Evolutionary conservation across 2,329 filamentous ascomycete genomes (phyloP), one percentile per base, ranked within the genome.

Genomic region (Periglandula ipomoeae): DNA sequence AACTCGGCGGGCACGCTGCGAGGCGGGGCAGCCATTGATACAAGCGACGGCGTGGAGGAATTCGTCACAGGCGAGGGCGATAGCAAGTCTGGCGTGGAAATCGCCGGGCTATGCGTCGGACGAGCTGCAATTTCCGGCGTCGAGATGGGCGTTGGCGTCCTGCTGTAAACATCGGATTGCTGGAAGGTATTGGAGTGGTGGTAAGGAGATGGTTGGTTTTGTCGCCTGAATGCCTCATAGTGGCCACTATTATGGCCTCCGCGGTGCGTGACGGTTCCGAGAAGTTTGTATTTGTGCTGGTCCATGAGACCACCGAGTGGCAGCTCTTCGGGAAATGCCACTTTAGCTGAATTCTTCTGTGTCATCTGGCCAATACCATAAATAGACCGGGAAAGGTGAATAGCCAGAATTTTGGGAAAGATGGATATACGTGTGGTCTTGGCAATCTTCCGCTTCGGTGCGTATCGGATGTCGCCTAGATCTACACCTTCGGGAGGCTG

Each of bases 241-340:
- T 98, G 93, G 1, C 93, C 93, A 59, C 89, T 95, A 61, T 95
- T 85, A 64, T 98, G 93, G 53, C 87, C 94, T 34, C 93, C 93
- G 60, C 95, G 95, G 63, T 98, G 93, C 20, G 88, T 95, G 32
- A 98, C 89, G 32, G 95, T 80, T 11, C 85, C 89, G 0, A 95
- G 76, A 5, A 98, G 74, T 58, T 84, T 88, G 67, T 96, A 98
- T 61, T 79, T 85, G 54, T 82, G 85, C 59, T 85, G 82, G 49
- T 85, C 78, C 39, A 93, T 68, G 22, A 97, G 71, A 1, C 89
- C 82, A 1, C 93, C 93, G 3, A 98, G 71, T 0, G 87, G 81
- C 2, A 98, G 68, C n/a, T 78, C 76, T 65, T 97, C 91, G 0
- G 90, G 90, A 59, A 97, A 98, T 0, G 86, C 73, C 2, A 98